A percentile compares a stretch with the other conserved stretches of the same genome.
Evolutionary conservation across 441 rosid genomes (phyloP).

Genomic region (Pelargonium fulgidum): DNA sequence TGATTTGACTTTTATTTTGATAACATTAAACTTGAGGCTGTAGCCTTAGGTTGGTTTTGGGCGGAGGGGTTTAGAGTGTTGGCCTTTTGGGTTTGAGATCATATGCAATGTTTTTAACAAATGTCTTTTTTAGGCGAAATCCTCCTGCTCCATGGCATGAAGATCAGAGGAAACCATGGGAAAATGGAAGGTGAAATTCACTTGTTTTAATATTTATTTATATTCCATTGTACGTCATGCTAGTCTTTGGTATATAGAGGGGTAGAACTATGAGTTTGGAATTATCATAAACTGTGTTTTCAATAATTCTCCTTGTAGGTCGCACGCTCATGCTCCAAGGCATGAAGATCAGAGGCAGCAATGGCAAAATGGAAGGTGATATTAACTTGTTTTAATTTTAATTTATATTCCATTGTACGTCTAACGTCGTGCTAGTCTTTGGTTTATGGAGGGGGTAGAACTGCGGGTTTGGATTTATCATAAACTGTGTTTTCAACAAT

Average conservation of each 20-base stretch:
- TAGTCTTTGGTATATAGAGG: neutral
- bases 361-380: conserved; percentile 20
- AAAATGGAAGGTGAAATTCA: conserved; percentile 26
- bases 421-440: neutral
- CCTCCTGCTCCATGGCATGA: neutral
- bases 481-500: neutral
- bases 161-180: neutral
- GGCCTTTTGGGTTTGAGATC: neutral
- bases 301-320: neutral
- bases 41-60: neutral
- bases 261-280: neutral
- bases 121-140: neutral
- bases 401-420: neutral
- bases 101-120: neutral
- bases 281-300: neutral
- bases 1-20: neutral
- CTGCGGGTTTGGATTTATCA: neutral
- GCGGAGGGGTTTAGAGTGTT: neutral
- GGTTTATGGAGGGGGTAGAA: neutral
- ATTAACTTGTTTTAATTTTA: neutral
- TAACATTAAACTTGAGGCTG: neutral
- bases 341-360: no score
- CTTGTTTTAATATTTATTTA: neutral
- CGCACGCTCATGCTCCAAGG: neutral
- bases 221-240: neutral